Evolutionary conservation across 805 yeast genomes (phyloP).

Genomic region (Komagataella kurtzmanii): DNA sequence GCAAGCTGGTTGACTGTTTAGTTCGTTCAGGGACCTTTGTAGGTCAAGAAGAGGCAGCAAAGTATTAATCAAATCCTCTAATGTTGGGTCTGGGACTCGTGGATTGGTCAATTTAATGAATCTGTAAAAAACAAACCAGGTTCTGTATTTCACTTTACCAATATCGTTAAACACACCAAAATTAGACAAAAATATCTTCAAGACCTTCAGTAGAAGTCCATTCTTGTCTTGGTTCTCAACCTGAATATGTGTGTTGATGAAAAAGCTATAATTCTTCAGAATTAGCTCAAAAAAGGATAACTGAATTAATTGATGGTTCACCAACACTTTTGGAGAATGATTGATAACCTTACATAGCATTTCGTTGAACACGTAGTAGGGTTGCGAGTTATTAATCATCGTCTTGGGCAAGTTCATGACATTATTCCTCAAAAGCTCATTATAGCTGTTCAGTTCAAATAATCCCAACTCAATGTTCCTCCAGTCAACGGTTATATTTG

Average conservation of each 20-base stretch:
- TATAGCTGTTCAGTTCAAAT: slow-evolving; percentile 64
- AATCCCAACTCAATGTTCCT: slow-evolving; percentile 76
- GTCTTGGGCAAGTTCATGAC: slow-evolving; percentile 57
- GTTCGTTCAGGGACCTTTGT: slow-evolving; percentile 15
- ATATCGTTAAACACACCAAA: slow-evolving; percentile 69
- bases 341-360: slow-evolving; percentile 36
- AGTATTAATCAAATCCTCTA: slow-evolving; percentile 44
- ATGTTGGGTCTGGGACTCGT: slow-evolving; percentile 31
- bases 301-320: slow-evolving; percentile 75
- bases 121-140: slow-evolving; percentile 85
- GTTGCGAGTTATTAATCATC: slow-evolving; percentile 52
- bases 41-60: slow-evolving; percentile 58
- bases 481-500: slow-evolving; percentile 40
- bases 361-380: slow-evolving; percentile 46
- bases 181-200: slow-evolving; percentile 68
- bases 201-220: slow-evolving; percentile 43
- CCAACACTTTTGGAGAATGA: slow-evolving; percentile 21
- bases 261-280: slow-evolving; percentile 61
- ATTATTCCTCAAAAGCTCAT: slow-evolving; percentile 71
- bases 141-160: slow-evolving; percentile 65
- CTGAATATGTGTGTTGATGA: slow-evolving; percentile 27
- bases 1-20: slow-evolving; percentile 5
- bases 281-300: slow-evolving; percentile 73
- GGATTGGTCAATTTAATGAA: slow-evolving; percentile 71
- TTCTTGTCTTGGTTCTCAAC: slow-evolving; percentile 26